phyloP scores from a whole-genome alignment of 2,329 filamentous ascomycete species.

The Chaetomiaceae sp. region DNA sequence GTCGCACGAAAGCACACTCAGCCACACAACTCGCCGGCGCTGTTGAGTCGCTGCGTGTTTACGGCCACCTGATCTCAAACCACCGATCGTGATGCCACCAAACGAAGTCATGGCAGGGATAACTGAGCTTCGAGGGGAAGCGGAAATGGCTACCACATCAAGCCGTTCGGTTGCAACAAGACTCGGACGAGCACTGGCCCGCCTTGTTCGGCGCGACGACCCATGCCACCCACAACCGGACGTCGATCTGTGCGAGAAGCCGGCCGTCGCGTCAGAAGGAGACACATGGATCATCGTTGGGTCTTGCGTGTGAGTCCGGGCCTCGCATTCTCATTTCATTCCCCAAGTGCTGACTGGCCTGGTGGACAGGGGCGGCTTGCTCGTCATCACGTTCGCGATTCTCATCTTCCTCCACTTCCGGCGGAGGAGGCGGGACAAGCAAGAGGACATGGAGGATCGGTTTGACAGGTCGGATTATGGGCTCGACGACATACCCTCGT shows the following conservation, averaged over 20 bases:
- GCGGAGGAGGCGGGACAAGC: constrained; percentile 20
- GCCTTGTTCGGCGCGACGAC: constrained; percentile 19
- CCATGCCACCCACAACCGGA: constrained; percentile 13
- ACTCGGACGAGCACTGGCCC: constrained; percentile 14
- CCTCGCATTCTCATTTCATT: neutral
- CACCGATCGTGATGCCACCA: neutral
- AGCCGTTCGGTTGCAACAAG: neutral
- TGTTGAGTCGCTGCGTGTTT: neutral
- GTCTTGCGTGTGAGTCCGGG: constrained; percentile 17
- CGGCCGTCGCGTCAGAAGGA: constrained; percentile 15
- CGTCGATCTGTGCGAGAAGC: constrained; percentile 25
- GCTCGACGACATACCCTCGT: constrained; percentile 18
- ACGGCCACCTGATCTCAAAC: neutral
- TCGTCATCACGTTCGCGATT: constrained; percentile 14
- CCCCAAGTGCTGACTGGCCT: neutral
- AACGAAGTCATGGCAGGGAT: neutral
- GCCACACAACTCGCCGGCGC: neutral
- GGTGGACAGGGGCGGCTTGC: constrained; percentile 15
- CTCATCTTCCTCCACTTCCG: constrained; percentile 22
- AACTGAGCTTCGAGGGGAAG: neutral
- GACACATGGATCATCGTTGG: constrained; percentile 25
- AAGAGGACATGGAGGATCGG: constrained; percentile 23
- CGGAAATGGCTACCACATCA: neutral
- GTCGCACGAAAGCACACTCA: no score
- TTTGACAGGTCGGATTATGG: constrained; percentile 26